Evolutionary conservation across 192 early-diverging fungal genomes (phyloP), one percentile per base, ranked within the genome.

Genomic region (Coemansia sp.): DNA sequence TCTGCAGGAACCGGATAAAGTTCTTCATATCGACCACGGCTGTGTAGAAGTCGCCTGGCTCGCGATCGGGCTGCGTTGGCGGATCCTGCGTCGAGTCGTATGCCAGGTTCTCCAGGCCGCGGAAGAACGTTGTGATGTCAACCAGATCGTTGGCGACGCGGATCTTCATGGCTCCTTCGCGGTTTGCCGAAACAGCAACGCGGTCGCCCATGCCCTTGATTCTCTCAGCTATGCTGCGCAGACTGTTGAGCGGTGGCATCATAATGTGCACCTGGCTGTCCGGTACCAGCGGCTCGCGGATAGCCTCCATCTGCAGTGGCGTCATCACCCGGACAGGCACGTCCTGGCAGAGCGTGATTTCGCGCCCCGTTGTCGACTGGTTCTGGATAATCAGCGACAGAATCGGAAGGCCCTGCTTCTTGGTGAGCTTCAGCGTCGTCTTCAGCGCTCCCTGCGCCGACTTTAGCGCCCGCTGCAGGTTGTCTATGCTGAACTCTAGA

Each of bases 1-100:
- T 88, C 45, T 91, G 87, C 55, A 94, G 63, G 59, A 94, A 93
- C 46, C 90, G 88, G 57, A 89, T 75, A 70, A 95, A 90, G 71
- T 93, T 91, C 38, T 86, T 78, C 64, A 89, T 89, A 63, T 88
- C 86, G 10, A 94, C 85, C 0, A 87, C 69, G 0, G 87, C 92
- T 17, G 86, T 84, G 19, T 84, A 91, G 77, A 91, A 91, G 64
- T 85, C 72, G 3, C 68, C 50, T 0, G 83, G 76, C 12, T 38
- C 63, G 2, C 73, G 41, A 19, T 75, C 81, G 64, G 19, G 65
- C 70, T 71, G 20, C 55, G 69, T 55, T 74, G 44, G 43, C 74
- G 17, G 68, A 62, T 67, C 71, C 41, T 73, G 65, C 7, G 83
- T 75, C 22, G 78, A 76, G 75, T 90, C 88, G 25, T 89, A 65